Conservation (phyloP, 2,329 filamentous ascomycete genomes). For the Cladophialophora yegresii region DNA sequence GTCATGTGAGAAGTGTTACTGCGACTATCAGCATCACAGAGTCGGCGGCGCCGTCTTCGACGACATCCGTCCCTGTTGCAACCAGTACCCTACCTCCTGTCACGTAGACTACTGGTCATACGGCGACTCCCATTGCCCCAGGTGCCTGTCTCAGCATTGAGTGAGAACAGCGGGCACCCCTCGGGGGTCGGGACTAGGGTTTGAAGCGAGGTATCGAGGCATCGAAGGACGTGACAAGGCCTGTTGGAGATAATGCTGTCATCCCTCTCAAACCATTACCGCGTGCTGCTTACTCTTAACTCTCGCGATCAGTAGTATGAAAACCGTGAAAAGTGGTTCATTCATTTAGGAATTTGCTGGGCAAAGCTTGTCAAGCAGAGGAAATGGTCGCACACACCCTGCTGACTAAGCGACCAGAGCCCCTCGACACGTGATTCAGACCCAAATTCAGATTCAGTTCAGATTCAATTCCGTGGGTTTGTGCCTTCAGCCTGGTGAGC, state of each 20-base stretch:
- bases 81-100: too few relatives aligned
- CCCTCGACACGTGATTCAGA: background rate
- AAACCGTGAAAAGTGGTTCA: background rate
- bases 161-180: too few relatives aligned
- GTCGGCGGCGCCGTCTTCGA: too few relatives aligned
- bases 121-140: too few relatives aligned
- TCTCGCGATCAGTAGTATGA: background rate
- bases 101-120: too few relatives aligned
- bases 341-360: background rate
- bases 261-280: background rate
- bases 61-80: too few relatives aligned
- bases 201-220: too few relatives aligned
- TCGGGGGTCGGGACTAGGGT: too few relatives aligned
- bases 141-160: too few relatives aligned
- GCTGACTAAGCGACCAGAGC: background rate
- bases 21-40: conserved; percentile 4
- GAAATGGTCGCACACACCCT: background rate
- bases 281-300: too few relatives aligned
- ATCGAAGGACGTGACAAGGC: too few relatives aligned
- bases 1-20: conserved; percentile 1
- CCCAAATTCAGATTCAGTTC: background rate
- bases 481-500: background rate
- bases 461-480: background rate
- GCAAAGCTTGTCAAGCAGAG: background rate
- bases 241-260: background rate